Conservation (phyloP, 2,329 filamentous ascomycete species). For the Trichoderma sp. region DNA sequence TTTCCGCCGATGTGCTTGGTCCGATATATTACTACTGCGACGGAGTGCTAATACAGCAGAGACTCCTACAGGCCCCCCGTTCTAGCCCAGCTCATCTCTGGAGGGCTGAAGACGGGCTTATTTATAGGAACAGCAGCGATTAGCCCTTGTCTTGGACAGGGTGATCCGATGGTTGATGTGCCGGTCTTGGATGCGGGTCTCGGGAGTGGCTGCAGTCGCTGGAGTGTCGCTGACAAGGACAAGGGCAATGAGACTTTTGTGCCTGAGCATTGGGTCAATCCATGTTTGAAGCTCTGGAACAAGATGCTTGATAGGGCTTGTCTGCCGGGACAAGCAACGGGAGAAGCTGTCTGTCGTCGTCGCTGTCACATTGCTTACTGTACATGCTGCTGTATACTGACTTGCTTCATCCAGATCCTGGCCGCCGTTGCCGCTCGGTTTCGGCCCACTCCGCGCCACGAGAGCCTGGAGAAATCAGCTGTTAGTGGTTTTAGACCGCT, state of each 20-base stretch:
- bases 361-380: neutral
- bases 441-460: neutral
- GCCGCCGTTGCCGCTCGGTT: neutral
- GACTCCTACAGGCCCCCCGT: neutral
- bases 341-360: neutral
- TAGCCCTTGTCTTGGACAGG: constrained; percentile 6
- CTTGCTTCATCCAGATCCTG: neutral
- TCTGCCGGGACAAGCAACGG: neutral
- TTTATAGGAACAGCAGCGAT: neutral
- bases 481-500: neutral
- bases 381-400: neutral
- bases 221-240: neutral
- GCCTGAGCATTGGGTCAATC: neutral
- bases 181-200: constrained; percentile 14
- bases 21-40: neutral
- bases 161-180: constrained; percentile 6
- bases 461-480: neutral
- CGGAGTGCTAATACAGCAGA: too few species aligned
- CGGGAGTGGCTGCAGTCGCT: constrained; percentile 13
- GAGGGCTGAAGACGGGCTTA: neutral
- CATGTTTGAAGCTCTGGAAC: neutral
- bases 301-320: too few species aligned
- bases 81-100: neutral
- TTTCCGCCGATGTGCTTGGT: neutral
- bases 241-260: constrained; percentile 5